Conservation (phyloP, 139 green algal genomes). For the Chlamydomonas asymmetrica region DNA sequence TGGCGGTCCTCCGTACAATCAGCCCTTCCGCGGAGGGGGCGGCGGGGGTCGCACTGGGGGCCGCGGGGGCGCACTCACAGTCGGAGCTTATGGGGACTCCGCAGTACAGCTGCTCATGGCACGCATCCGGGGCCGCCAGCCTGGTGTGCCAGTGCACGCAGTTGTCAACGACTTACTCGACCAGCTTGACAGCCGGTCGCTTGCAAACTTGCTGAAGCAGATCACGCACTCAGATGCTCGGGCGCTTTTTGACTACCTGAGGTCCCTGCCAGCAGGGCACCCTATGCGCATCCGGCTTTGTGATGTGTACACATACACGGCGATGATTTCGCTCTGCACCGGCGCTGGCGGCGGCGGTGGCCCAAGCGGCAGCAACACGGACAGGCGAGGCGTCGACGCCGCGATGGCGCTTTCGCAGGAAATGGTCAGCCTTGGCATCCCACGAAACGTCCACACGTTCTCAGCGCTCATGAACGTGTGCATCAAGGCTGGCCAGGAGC, state of each 20-base stretch:
- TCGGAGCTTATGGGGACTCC: too few relatives aligned
- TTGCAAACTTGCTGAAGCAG: too few relatives aligned
- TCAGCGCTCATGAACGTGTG: constrained; percentile 89
- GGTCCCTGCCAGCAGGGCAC: background rate
- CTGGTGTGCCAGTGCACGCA: too few relatives aligned
- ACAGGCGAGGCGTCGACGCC: constrained; percentile 36
- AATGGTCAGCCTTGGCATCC: constrained; percentile 66
- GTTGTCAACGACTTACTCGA: too few relatives aligned
- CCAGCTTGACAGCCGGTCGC: too few relatives aligned
- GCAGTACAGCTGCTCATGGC: too few relatives aligned
- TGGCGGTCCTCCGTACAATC: too few relatives aligned
- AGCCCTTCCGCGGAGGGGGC: too few relatives aligned
- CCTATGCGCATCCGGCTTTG: background rate
- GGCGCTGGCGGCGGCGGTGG: constrained; percentile 54
- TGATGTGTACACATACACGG: constrained; percentile 76
- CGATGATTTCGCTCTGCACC: constrained; percentile 77
- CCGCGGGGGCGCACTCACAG: too few relatives aligned
- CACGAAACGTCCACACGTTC: constrained; percentile 85
- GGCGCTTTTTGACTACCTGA: background rate
- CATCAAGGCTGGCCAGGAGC: constrained; percentile 76
- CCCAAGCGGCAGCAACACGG: background rate
- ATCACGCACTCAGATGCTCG: background rate
- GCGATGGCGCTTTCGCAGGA: constrained; percentile 66
- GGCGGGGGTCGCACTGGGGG: too few relatives aligned
- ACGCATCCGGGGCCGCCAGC: too few relatives aligned